These are phyloP conservation scores for Marasmius fiardii DNA, from an alignment of 1,284 basidiomycete genomes.

Conservation along the genomic window DNA sequence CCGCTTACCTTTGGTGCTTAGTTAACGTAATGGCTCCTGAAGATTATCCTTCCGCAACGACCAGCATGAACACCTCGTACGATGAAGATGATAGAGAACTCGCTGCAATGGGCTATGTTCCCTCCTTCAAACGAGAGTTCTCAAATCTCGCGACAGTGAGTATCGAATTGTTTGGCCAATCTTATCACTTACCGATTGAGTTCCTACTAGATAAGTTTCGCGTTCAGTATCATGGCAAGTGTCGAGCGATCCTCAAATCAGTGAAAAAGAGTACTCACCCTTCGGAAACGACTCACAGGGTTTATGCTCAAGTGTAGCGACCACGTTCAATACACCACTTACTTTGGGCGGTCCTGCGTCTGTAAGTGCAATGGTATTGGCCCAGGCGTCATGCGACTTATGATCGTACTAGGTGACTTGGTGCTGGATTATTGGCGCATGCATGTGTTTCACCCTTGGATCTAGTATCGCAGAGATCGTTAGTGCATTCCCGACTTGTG, in stretches of 20 bases:
- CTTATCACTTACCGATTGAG: neutral
- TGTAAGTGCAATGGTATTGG: conserved; percentile 31
- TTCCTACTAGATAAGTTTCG: conserved; percentile 60
- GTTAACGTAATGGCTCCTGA: neutral
- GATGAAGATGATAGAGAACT: conserved; percentile 66
- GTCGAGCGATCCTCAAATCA: neutral
- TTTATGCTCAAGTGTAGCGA: conserved; percentile 76
- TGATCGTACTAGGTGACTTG: conserved; percentile 51
- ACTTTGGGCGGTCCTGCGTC: conserved; percentile 75
- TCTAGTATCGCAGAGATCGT: conserved; percentile 78
- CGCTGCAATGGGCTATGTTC: conserved; percentile 67
- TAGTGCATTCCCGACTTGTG: conserved; percentile 80
- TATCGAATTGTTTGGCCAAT: conserved; percentile 6
- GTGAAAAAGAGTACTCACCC: neutral
- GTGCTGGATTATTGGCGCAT: conserved; percentile 81
- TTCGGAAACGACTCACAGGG: conserved; percentile 42
- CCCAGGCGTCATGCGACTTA: neutral
- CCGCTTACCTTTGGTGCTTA: neutral
- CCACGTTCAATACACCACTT: conserved; percentile 80
- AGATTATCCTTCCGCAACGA: conserved; percentile 1
- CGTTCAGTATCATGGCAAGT: conserved; percentile 71
- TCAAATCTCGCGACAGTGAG: conserved; percentile 73
- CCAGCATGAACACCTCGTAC: conserved; percentile 16
- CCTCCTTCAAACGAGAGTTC: conserved; percentile 81
- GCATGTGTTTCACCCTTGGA: conserved; percentile 75